phyloP scores from a whole-genome alignment of 2,329 filamentous ascomycete species.

The Hortaea werneckii region DNA sequence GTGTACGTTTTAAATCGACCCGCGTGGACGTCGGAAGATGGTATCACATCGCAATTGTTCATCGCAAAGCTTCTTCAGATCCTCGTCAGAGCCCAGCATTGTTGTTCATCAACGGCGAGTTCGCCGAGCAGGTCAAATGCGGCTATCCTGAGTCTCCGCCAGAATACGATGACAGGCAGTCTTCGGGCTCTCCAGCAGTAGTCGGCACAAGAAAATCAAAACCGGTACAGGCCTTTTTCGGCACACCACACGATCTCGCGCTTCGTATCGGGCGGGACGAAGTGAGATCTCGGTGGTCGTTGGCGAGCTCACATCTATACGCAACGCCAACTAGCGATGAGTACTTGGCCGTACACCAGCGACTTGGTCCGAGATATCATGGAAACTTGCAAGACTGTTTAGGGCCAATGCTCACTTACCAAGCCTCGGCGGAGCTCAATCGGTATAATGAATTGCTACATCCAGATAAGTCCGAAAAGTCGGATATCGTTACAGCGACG shows the following conservation, averaged over 20 bases:
- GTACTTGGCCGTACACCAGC: slow-evolving; percentile 78
- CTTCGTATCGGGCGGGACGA: slow-evolving; percentile 62
- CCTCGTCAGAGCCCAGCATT: slow-evolving; percentile 45
- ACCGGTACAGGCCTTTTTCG: slow-evolving; percentile 82
- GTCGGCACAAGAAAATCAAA: slow-evolving; percentile 17
- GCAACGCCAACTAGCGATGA: slow-evolving; percentile 85
- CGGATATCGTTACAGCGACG: slow-evolving; percentile 84
- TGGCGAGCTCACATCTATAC: slow-evolving; percentile 82
- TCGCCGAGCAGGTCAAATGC: slow-evolving; percentile 82
- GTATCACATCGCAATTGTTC: slow-evolving; percentile 90
- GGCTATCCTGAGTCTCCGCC: slow-evolving; percentile 74
- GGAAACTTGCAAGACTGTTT: slow-evolving; percentile 96
- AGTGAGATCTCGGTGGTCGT: slow-evolving; percentile 71
- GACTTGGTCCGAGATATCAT: slow-evolving; percentile 80
- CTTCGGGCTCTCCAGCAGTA: slow-evolving; percentile 1
- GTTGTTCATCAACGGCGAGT: slow-evolving; percentile 86
- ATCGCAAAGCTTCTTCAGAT: slow-evolving; percentile 41
- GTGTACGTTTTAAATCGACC: slow-evolving; percentile 82
- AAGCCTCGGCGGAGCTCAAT: slow-evolving; percentile 81
- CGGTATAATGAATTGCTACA: slow-evolving; percentile 85
- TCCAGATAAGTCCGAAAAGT: slow-evolving; percentile 79
- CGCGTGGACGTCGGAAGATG: slow-evolving; percentile 66
- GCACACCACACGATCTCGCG: slow-evolving; percentile 82
- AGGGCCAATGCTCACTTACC: slow-evolving; percentile 92
- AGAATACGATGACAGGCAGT: slow-evolving; percentile 22